Evolutionary conservation across 2,329 filamentous ascomycete species (phyloP).

Genomic region (Colletotrichum cordylinicola): DNA sequence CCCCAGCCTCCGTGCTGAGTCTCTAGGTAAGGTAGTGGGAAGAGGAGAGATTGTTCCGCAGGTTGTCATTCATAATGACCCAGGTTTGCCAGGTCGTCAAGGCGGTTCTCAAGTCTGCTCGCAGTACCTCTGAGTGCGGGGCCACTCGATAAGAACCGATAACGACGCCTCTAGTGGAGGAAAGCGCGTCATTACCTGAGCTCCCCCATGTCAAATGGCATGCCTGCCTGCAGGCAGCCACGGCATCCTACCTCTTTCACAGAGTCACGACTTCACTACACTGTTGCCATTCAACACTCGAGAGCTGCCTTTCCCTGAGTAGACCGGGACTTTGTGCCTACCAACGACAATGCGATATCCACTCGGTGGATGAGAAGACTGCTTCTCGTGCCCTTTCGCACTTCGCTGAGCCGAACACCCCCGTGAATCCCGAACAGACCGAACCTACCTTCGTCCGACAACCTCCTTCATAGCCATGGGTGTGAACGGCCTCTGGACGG

Average conservation of each 20-base stretch:
- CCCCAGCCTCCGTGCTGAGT: not conserved
- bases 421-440: conserved; percentile 10
- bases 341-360: conserved; percentile 4
- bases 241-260: conserved; percentile 2
- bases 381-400: conserved; percentile 9
- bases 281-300: not conserved
- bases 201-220: not conserved
- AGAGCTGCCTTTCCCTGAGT: not conserved
- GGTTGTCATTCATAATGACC: not conserved
- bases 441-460: not conserved
- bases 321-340: not conserved
- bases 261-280: not conserved
- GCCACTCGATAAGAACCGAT: conserved; percentile 17
- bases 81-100: not conserved
- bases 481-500: conserved; percentile 97
- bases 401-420: not conserved
- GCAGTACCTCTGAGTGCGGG: not conserved
- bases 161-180: not conserved
- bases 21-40: not conserved
- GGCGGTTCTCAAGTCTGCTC: not conserved
- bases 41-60: not conserved
- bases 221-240: not conserved
- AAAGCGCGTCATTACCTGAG: conserved; percentile 20
- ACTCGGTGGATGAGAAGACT: conserved; percentile 16
- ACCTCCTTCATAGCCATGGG: conserved; percentile 69